Evolutionary conservation across 192 early-diverging fungal genomes (phyloP), one percentile per base, ranked within the genome.

Genomic region (Entomortierella parvispora): DNA sequence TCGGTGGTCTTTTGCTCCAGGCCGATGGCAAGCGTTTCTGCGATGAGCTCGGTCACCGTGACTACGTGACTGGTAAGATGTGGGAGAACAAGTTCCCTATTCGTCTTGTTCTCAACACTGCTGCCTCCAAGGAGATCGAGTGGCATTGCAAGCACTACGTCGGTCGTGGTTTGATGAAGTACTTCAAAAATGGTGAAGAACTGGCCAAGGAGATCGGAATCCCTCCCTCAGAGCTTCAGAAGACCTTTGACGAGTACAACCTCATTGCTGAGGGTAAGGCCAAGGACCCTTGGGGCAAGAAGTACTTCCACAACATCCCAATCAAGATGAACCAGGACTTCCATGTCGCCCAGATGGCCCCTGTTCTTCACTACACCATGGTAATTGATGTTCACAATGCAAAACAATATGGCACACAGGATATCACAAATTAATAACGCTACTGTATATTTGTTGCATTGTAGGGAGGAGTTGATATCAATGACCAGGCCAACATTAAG

Each of bases 121-220:
- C 92, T 71, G 92, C 89, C 9, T 86, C 91, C 67, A 93, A 94
- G 80, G 93, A 95, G 72, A 94, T 95, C 53, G 93, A 94, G 80
- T 95, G 94, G 94, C 94, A 95, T 79, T 94, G 93, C 84, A 92
- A 92, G 81, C 94, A 95, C 80, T 95, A 95, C 83, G 84, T 85
- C 61, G 94, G 94, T 29, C 91, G 94, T 85, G 94, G 94, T 68
- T 81, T 95, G 62, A 95, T 94, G 94, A 93, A 84, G 87, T 81
- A 88, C 80, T 92, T 91, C 72, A 90, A 89, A 56, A 84, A 79
- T 58, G 93, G 88, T 59, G 88, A 88, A 49, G 92, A 86, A 34
- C 80, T 95, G 47, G 91, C 93, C 65, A 92, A 92, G 80, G 93
- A 95, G 64, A 92, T 94, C 61, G 83, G 83, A 56, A 82, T 90